Conservation (phyloP, 179 eudicot species). For the Nepenthes alata region DNA sequence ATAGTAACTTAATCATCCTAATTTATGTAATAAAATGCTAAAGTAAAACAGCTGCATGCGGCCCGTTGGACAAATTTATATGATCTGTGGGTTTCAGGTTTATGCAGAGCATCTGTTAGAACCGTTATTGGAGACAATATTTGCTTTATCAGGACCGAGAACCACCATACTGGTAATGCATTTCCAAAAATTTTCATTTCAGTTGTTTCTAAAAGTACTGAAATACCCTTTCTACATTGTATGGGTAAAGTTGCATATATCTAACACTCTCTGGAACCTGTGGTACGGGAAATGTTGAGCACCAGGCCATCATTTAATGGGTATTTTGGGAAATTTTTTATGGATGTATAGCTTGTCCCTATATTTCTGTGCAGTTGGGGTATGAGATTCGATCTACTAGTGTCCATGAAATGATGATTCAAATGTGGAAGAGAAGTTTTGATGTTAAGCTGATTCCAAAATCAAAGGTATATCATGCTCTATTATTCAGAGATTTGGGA, state of each 20-base stretch:
- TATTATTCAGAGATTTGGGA: neutral
- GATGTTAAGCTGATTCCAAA: slow-evolving; percentile 68
- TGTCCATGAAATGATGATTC: slow-evolving; percentile 85
- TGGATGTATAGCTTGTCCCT: neutral
- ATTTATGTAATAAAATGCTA: too few relatives aligned
- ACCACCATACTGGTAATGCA: slow-evolving; percentile 55
- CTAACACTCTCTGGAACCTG: too few relatives aligned
- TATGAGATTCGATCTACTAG: slow-evolving; percentile 88
- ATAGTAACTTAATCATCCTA: too few relatives aligned
- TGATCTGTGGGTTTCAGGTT: slow-evolving; percentile 37
- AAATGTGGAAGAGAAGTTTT: slow-evolving; percentile 67
- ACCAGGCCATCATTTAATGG: too few relatives aligned
- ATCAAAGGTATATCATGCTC: slow-evolving; percentile 43
- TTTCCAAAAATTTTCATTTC: neutral
- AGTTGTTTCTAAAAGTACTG: neutral
- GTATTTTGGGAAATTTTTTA: neutral
- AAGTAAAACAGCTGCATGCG: too few relatives aligned
- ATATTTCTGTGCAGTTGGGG: slow-evolving; percentile 44
- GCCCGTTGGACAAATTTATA: neutral
- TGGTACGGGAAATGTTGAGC: too few relatives aligned
- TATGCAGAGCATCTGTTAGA: slow-evolving; percentile 88
- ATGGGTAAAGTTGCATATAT: too few relatives aligned
- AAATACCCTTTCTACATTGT: too few relatives aligned
- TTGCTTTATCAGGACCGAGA: slow-evolving; percentile 75
- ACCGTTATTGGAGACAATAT: slow-evolving; percentile 64